Base-by-base conservation (phyloP, 805 yeast species). In the Pichia pseudocactophila region DNA sequence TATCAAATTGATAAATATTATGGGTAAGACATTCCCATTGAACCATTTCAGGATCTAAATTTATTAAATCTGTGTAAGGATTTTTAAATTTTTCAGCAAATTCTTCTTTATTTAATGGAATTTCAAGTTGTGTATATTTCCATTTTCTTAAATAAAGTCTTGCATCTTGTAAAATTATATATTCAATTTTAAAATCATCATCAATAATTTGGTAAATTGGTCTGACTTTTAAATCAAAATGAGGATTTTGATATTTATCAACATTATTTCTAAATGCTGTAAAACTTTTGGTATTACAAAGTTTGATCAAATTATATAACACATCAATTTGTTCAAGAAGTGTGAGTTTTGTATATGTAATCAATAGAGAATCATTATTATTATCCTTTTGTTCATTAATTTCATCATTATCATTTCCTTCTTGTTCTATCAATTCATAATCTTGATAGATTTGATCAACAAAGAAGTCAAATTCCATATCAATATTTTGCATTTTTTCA, bases 181-280 rank as follows among this genome's bases (percentile, higher is more conserved):
- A 63, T 42, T 62, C 64, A 15, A 51, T 54, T 27, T 41, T 46
- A 4, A 25, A 34, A 7, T 31, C 16, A 15, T 48, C 48, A 15
- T 53, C 48, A 18, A 36, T 16, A 9, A 45, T 34, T 37, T 50
- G 50, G 34, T 34, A 52, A 9, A 57, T 41, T 7, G 63, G 56
- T 13, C 36, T 43, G 3, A 50, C 41, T 36, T 60, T 51, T 9
- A 52, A 26, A 18, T 49, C 55, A 22, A 58, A 56, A 16, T 53
- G 51, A 20, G 61, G 59, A 37, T 53, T 55, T 9, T 50, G 47
- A 37, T 48, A 58, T 37, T 51, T 58, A 45, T 66, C 70, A 38
- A 76, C 80, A 8, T 69, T 56, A 54, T 66, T 76, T 47, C 78
- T 64, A 50, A 78, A 75, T 28, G 60, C 61, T 8, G 71, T 69